Base-by-base conservation (phyloP, 1,139 yeast genomes). In the Geotrichum macrosporum region DNA sequence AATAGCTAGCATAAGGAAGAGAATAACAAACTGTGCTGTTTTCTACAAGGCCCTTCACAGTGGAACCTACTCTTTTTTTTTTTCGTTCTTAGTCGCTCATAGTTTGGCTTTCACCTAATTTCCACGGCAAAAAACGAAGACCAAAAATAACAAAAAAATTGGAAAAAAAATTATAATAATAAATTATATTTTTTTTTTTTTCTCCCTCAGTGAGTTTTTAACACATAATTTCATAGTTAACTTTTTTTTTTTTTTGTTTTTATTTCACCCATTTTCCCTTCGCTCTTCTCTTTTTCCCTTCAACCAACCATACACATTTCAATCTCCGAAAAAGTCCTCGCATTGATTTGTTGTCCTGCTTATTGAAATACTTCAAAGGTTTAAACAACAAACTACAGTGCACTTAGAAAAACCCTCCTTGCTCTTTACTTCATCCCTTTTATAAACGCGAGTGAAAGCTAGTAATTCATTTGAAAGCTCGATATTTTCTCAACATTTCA, bases 381-480 rank as follows among this genome's bases (percentile, higher is more conserved):
- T 21, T 26, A 32, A 24, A 19, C 16, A 30, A 29, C 32, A 44
- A 45, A 8, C 22, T 16, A n/a, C 40, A 34, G 15, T 35, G 46
- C 18, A 44, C 37, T n/a, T 29, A 32, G 9, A 21, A 19, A 10
- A 13, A 31, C 27, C 26, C 35, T n/a, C 18, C 4, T 13, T 19
- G 26, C 33, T n/a, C 18, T 22, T 21, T 21, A 15, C 9, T 26
- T 3, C 26, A 26, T 30, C 44, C 41, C 48, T 36, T 35, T 29
- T 21, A 34, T 13, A 45, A 41, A 29, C 27, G 15, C 32, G 34
- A 27, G 44, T 35, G 38, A 39, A 33, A 32, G 33, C 40, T 24
- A 20, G 18, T 18, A 21, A 26, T n/a, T 15, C 24, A 12, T 15
- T 38, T 21, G 20, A 18, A 15, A 21, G n/a, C n/a, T n/a, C n/a